These are phyloP conservation scores for Cyclanthera cordifolia DNA, from an alignment of 306 rosid genomes.

Conservation along the genomic window DNA sequence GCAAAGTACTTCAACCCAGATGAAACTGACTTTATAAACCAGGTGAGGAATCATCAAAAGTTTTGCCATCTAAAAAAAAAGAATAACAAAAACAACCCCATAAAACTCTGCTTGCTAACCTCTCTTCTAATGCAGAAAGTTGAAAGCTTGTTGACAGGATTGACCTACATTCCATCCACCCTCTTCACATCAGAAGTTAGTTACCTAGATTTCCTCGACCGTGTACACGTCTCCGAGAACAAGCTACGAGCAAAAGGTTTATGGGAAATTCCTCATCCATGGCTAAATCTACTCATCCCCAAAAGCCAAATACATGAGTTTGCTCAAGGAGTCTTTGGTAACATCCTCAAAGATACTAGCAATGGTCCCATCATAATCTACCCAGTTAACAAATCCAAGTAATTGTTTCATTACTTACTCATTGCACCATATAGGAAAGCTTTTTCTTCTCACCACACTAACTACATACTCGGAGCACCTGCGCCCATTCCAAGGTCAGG, in stretches of 20 bases:
- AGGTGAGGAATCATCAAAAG: conserved; percentile 29
- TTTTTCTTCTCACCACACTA: no score
- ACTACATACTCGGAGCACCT: no score
- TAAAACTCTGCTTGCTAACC: neutral
- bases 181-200: conserved; percentile 73
- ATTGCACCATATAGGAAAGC: neutral
- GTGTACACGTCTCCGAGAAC: conserved; percentile 67
- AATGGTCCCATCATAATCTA: conserved; percentile 84
- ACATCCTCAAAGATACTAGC: conserved; percentile 48
- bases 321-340: conserved; percentile 56
- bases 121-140: conserved; percentile 44
- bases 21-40: conserved; percentile 36
- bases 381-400: conserved; percentile 88
- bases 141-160: conserved; percentile 40
- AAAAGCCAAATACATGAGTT: conserved; percentile 51
- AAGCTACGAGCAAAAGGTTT: conserved; percentile 58
- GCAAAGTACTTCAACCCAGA: conserved; percentile 66
- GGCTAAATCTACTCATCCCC: conserved; percentile 79
- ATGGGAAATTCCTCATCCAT: conserved; percentile 94
- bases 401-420: conserved; percentile 7
- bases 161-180: conserved; percentile 54
- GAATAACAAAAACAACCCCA: neutral
- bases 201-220: conserved; percentile 66
- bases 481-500: no score
- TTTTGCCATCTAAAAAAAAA: neutral